Conservation (phyloP, 176 grass and related monocot genomes). For the Rhynchospora tenuis region DNA sequence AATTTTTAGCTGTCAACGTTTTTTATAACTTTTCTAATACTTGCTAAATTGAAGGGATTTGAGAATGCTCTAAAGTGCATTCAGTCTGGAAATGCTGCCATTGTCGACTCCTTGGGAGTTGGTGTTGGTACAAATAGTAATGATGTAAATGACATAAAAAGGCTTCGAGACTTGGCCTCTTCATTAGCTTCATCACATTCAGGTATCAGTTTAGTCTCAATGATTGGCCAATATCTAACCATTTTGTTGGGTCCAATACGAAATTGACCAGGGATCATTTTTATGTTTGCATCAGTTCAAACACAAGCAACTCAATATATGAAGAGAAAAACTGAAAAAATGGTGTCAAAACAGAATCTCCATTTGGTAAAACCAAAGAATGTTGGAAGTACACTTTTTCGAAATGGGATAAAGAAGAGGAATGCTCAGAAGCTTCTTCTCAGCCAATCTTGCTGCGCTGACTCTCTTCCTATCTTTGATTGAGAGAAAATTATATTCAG, state of each 20-base stretch:
- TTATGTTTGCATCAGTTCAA: slow-evolving; percentile 48
- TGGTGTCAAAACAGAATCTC: slow-evolving; percentile 23
- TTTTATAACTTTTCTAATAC: slow-evolving; percentile 22
- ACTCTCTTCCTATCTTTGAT: background rate
- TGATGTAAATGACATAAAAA: slow-evolving; percentile 34
- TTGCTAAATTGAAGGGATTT: slow-evolving; percentile 53
- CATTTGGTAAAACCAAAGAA: slow-evolving; percentile 30
- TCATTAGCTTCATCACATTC: slow-evolving; percentile 55
- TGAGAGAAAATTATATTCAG: background rate
- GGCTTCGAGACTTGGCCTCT: slow-evolving; percentile 49
- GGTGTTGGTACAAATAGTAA: slow-evolving; percentile 20
- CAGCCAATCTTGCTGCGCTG: slow-evolving; percentile 19
- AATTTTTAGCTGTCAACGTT: background rate
- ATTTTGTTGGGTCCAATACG: background rate
- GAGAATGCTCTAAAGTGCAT: slow-evolving; percentile 53
- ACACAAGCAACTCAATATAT: slow-evolving; percentile 57
- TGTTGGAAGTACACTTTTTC: slow-evolving; percentile 59
- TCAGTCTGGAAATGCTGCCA: slow-evolving; percentile 15
- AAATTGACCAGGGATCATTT: background rate
- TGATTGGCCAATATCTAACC: background rate
- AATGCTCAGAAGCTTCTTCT: slow-evolving; percentile 52
- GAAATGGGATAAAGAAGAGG: slow-evolving; percentile 65
- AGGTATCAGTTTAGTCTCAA: slow-evolving; percentile 25
- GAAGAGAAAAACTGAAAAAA: slow-evolving; percentile 49
- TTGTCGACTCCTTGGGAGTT: background rate